Conservation (phyloP, 768 basidiomycete species). For the Symmetrospora coprosmae region DNA sequence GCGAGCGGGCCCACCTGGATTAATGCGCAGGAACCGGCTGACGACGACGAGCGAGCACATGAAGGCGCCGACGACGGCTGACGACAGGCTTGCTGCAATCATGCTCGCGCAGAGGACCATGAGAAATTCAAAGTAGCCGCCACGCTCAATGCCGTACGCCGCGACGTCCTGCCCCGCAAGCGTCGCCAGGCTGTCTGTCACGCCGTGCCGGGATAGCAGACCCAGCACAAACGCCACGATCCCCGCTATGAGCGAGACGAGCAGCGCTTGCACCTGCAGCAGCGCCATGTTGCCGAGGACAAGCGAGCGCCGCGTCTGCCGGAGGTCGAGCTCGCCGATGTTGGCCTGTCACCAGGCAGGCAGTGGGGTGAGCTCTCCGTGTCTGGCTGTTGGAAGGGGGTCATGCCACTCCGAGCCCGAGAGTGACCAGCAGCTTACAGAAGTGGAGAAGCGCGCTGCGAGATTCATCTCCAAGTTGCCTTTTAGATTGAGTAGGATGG, state of each 20-base stretch:
- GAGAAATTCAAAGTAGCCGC: constrained; percentile 38
- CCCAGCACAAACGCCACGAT: constrained; percentile 61
- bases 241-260: constrained; percentile 75
- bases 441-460: constrained; percentile 83
- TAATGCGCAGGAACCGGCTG: constrained; percentile 57
- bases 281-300: constrained; percentile 69
- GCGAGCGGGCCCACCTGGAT: constrained; percentile 58
- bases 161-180: constrained; percentile 17
- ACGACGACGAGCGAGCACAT: constrained; percentile 73
- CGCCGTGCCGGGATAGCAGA: constrained; percentile 33
- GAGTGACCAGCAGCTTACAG: constrained; percentile 39
- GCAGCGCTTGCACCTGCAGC: constrained; percentile 82
- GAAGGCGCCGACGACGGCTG: constrained; percentile 71
- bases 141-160: constrained; percentile 20
- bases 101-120: constrained; percentile 45
- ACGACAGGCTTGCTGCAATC: constrained; percentile 47
- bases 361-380: not conserved
- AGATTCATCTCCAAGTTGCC: constrained; percentile 99
- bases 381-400: not conserved
- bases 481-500: constrained; percentile 84
- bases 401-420: not conserved
- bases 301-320: constrained; percentile 48
- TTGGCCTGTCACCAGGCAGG: constrained; percentile 44
- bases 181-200: constrained; percentile 18
- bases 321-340: constrained; percentile 74